Evolutionary conservation across 345 rosid species (phyloP).

Genomic region (Pugionium cornutum): DNA sequence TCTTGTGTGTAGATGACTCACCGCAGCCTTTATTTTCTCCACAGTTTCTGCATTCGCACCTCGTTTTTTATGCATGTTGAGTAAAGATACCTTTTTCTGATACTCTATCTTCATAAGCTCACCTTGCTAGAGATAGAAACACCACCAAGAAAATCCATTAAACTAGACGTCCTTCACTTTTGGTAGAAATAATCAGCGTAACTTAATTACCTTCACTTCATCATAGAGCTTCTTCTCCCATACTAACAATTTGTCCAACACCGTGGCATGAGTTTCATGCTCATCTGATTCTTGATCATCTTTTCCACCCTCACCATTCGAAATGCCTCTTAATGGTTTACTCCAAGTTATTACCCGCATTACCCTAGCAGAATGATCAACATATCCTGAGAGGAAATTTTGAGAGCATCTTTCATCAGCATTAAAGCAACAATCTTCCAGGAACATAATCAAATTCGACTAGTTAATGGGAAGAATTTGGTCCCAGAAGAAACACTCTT

Average conservation of each 20-base stretch:
- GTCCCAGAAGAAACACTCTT: neutral
- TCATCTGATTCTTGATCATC: conserved; percentile 74
- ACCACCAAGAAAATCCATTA: conserved; percentile 7
- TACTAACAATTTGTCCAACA: no score
- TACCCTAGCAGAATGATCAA: conserved; percentile 93
- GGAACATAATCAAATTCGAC: conserved; percentile 5
- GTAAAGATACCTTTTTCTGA: conserved; percentile 69
- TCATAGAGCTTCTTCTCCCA: conserved; percentile 93
- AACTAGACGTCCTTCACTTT: neutral
- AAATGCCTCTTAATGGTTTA: conserved; percentile 68
- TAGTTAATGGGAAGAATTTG: neutral
- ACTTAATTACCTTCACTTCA: conserved; percentile 78
- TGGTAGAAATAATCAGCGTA: conserved; percentile 14
- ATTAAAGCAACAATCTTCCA: conserved; percentile 11
- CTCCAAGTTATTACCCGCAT: conserved; percentile 98
- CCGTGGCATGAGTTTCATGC: conserved; percentile 77
- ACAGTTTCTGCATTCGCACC: conserved; percentile 69
- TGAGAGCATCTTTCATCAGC: conserved; percentile 12
- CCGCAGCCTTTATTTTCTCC: conserved; percentile 94
- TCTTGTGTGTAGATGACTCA: conserved; percentile 85
- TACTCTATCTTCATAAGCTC: conserved; percentile 96
- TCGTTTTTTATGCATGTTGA: conserved; percentile 81
- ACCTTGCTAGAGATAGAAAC: conserved; percentile 61
- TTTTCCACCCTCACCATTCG: conserved; percentile 64
- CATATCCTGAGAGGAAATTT: conserved; percentile 52